phyloP scores from a whole-genome alignment of 768 basidiomycete genomes.

The Termitomyces sp. region DNA sequence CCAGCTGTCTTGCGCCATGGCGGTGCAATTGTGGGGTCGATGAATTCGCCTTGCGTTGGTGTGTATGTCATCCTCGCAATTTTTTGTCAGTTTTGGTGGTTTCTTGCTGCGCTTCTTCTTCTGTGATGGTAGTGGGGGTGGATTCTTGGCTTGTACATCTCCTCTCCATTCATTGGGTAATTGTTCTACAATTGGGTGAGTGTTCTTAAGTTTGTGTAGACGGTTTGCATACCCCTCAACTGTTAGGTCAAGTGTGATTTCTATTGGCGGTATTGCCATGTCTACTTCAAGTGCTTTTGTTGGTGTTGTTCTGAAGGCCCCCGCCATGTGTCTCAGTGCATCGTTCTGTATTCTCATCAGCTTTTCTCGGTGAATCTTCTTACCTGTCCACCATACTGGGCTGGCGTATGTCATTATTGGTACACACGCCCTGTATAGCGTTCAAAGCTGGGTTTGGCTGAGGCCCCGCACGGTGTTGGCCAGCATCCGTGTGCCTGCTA shows the following conservation, averaged over 20 bases:
- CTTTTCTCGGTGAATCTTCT: background rate
- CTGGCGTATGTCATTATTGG: constrained; percentile 27
- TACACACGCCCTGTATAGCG: constrained; percentile 17
- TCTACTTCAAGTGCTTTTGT: constrained; percentile 28
- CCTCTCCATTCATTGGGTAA: background rate
- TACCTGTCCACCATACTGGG: constrained; percentile 30
- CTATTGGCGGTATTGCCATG: constrained; percentile 28
- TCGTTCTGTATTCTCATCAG: constrained; percentile 21
- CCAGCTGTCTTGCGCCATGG: background rate
- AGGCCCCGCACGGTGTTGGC: constrained; percentile 31
- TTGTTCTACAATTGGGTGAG: background rate
- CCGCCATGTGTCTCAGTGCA: constrained; percentile 27
- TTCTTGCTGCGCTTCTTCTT: background rate
- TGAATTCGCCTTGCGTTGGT: background rate
- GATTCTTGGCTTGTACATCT: constrained; percentile 1
- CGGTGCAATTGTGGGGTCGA: background rate
- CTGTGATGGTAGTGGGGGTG: constrained; percentile 18
- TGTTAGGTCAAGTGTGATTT: constrained; percentile 9
- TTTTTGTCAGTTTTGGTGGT: background rate
- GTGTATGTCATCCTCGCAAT: constrained; percentile 8
- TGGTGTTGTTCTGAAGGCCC: constrained; percentile 30
- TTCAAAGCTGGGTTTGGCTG: constrained; percentile 21
- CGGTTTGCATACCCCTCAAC: constrained; percentile 14
- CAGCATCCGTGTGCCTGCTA: constrained; percentile 26
- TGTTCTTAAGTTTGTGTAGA: constrained; percentile 20